These are phyloP conservation scores for Lunularia cruciata DNA, from an alignment of 225 moss, liverwort and hornwort genomes.

Conservation along the genomic window DNA sequence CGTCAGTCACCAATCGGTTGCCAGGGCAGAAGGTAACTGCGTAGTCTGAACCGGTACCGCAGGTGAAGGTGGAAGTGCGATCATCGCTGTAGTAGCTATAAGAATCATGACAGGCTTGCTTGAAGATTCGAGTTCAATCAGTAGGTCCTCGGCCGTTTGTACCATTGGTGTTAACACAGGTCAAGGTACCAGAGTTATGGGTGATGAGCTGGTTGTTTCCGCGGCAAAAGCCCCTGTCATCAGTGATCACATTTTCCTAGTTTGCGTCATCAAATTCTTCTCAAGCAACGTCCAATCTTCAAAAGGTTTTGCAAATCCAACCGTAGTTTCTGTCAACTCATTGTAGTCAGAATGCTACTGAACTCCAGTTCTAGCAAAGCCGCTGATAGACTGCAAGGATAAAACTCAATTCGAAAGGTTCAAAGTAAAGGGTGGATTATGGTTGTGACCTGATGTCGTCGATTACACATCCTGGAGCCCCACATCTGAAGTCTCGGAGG, in stretches of 20 bases:
- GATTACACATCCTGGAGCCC: conserved; percentile 15
- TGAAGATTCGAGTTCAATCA: conserved; percentile 13
- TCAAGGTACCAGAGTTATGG: background rate
- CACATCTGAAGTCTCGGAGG: background rate
- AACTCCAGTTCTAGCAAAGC: background rate
- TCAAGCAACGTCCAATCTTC: background rate
- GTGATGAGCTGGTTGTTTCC: conserved; percentile 14
- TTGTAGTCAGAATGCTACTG: background rate
- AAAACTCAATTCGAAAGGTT: background rate
- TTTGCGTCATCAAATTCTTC: too few species aligned
- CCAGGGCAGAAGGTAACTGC: conserved; percentile 34
- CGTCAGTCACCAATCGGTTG: too few species aligned
- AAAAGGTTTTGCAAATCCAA: too few species aligned
- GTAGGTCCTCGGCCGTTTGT: conserved; percentile 8
- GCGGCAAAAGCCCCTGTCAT: conserved; percentile 20
- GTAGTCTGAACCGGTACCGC: conserved; percentile 27
- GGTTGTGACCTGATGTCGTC: conserved; percentile 19
- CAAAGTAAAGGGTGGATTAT: background rate
- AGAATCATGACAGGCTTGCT: conserved; percentile 31
- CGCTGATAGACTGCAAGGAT: background rate
- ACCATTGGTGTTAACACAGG: conserved; percentile 40
- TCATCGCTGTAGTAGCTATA: conserved; percentile 32
- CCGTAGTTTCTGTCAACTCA: background rate
- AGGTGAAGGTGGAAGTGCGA: background rate
- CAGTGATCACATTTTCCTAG: too few species aligned